Conservation (phyloP, 805 yeast genomes). For the Wickerhamomyces tratensis region DNA sequence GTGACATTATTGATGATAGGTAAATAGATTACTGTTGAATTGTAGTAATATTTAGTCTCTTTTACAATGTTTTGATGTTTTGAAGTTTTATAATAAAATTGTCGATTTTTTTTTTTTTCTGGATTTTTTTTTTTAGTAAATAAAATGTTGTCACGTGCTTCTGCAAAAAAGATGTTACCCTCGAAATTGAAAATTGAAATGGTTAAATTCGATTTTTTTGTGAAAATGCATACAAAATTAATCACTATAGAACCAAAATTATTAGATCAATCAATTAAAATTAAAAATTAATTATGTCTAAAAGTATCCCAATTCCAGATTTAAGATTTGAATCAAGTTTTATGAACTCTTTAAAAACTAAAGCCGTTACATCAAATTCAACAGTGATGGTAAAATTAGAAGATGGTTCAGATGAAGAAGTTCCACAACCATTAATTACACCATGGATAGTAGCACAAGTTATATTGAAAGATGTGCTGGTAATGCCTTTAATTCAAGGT, state of each 20-base stretch:
- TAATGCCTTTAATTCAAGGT: slow-evolving; percentile 48
- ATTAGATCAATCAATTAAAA: background rate
- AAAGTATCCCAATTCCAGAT: slow-evolving; percentile 38
- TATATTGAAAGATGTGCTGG: slow-evolving; percentile 36
- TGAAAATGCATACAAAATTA: too few relatives aligned
- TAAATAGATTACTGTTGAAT: too few relatives aligned
- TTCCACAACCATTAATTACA: slow-evolving; percentile 19
- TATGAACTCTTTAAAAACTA: slow-evolving; percentile 22
- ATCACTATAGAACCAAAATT: background rate
- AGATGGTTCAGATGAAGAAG: background rate
- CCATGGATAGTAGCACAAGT: slow-evolving; percentile 36
- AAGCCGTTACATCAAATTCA: background rate
- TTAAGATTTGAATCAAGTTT: slow-evolving; percentile 60
- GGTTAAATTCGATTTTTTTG: too few relatives aligned
- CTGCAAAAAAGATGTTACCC: background rate
- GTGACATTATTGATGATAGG: background rate
- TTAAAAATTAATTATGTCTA: background rate
- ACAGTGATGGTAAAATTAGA: background rate
- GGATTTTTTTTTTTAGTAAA: background rate
- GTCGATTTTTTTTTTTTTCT: background rate
- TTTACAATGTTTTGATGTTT: background rate
- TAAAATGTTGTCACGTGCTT: background rate
- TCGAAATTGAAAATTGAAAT: too few relatives aligned
- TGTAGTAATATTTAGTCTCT: too few relatives aligned
- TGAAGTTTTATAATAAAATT: too few relatives aligned